A percentile compares a stretch with the other conserved stretches of the same genome.
Conservation (phyloP, 2,329 filamentous ascomycete genomes). For the Fusarium miscanthi region DNA sequence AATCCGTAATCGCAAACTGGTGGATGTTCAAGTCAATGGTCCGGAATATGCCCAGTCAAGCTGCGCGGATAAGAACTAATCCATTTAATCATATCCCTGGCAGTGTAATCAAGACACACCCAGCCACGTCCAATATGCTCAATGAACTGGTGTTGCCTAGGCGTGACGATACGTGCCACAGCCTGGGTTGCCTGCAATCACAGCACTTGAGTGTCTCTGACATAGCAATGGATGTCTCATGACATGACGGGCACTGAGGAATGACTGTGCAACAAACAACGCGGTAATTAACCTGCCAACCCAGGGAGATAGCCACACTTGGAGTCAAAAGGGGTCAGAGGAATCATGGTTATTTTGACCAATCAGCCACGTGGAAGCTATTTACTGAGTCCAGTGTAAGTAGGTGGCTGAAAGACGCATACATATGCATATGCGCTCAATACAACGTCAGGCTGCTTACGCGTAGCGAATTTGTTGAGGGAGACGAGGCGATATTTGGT, state of each 20-base stretch:
- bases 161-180: not conserved
- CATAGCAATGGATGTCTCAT: constrained; percentile 1
- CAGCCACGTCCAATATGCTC: not conserved
- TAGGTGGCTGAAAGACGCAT: not conserved
- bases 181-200: not conserved
- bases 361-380: not conserved
- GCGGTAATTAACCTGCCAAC: constrained; percentile 16
- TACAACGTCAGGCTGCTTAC: constrained; percentile 1
- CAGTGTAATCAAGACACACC: not conserved
- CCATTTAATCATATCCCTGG: not conserved
- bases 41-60: constrained; percentile 2
- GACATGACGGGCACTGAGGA: constrained; percentile 14
- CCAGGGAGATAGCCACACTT: constrained; percentile 7
- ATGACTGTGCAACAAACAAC: constrained; percentile 28
- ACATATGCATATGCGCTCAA: not conserved
- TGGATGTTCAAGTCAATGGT: not conserved
- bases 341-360: not conserved
- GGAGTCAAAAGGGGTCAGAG: not conserved
- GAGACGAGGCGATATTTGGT: constrained; percentile 1
- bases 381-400: not conserved
- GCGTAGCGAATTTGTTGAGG: not conserved
- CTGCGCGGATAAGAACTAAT: not conserved
- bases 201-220: not conserved
- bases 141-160: not conserved
- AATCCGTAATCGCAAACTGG: not conserved